These are phyloP conservation scores for Pontederia crassipes DNA, from an alignment of 176 grass and related monocot genomes.

Conservation along the genomic window DNA sequence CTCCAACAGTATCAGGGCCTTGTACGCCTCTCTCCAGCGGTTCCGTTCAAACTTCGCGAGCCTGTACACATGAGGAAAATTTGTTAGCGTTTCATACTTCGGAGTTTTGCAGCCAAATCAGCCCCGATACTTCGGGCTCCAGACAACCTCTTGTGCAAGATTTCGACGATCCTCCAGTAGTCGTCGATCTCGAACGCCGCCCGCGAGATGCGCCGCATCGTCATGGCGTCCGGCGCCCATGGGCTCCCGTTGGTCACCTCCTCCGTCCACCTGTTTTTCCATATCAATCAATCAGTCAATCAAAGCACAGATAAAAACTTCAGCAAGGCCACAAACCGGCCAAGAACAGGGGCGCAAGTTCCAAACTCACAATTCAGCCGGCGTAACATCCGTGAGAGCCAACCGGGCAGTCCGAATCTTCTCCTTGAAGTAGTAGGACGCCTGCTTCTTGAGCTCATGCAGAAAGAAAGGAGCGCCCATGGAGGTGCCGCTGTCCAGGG, in stretches of 20 bases:
- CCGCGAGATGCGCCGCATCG: slow-evolving; percentile 70
- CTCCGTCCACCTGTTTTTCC: slow-evolving; percentile 46
- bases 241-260: slow-evolving; percentile 71
- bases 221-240: slow-evolving; percentile 68
- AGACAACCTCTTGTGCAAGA: slow-evolving; percentile 43
- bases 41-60: slow-evolving; percentile 58
- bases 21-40: slow-evolving; percentile 83
- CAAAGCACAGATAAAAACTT: background rate
- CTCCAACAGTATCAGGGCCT: slow-evolving; percentile 73
- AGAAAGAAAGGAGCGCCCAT: slow-evolving; percentile 61
- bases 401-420: slow-evolving; percentile 82
- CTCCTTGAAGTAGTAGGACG: slow-evolving; percentile 82
- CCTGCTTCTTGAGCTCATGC: slow-evolving; percentile 76
- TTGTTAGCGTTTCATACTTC: background rate
- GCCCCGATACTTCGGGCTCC: background rate
- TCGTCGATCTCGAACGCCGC: slow-evolving; percentile 93
- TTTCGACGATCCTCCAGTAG: slow-evolving; percentile 68
- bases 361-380: slow-evolving; percentile 54
- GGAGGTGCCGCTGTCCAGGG: background rate
- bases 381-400: slow-evolving; percentile 86
- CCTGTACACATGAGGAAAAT: slow-evolving; percentile 14
- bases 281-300: background rate
- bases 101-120: background rate
- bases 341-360: background rate
- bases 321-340: background rate